A percentile compares a stretch with the other conserved stretches of the same genome.
Evolutionary conservation across 2,329 filamentous ascomycete genomes (phyloP).

Genomic region (Aspergillus sp.): DNA sequence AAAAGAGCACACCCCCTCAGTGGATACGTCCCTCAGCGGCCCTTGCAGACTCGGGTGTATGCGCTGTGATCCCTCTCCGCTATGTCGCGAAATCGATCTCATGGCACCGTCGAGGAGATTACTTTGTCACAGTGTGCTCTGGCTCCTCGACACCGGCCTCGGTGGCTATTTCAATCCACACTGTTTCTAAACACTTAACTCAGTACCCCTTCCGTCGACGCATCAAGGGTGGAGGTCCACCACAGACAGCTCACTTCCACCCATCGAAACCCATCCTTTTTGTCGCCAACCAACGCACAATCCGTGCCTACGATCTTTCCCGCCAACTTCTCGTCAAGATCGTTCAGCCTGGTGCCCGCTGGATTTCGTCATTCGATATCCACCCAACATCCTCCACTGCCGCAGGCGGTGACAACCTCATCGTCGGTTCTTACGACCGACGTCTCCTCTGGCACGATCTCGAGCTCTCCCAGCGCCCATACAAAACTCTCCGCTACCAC

Average conservation of each 20-base stretch:
- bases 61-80: conserved; percentile 77
- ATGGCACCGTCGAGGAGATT: conserved; percentile 94
- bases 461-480: conserved; percentile 83
- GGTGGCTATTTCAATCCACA: conserved; percentile 85
- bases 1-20: conserved; percentile 73
- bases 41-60: conserved; percentile 72
- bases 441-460: conserved; percentile 95
- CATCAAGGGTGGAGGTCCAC: conserved; percentile 68
- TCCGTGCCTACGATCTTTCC: conserved; percentile 91
- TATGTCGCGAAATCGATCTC: conserved; percentile 81
- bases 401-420: conserved; percentile 86
- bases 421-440: conserved; percentile 92
- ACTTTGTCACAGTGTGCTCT: conserved; percentile 88
- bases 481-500: conserved; percentile 97
- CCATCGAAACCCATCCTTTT: conserved; percentile 91
- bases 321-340: conserved; percentile 90
- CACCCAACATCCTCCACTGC: conserved; percentile 89
- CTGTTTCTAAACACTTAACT: conserved; percentile 88
- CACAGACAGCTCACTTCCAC: conserved; percentile 92
- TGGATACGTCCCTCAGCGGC: conserved; percentile 78
- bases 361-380: conserved; percentile 92
- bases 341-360: conserved; percentile 85
- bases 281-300: conserved; percentile 88
- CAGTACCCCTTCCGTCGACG: conserved; percentile 85
- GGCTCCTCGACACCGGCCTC: conserved; percentile 49